These are phyloP conservation scores for Pyrus pyrifolia DNA, from an alignment of 306 rosid genomes.

Conservation along the genomic window DNA sequence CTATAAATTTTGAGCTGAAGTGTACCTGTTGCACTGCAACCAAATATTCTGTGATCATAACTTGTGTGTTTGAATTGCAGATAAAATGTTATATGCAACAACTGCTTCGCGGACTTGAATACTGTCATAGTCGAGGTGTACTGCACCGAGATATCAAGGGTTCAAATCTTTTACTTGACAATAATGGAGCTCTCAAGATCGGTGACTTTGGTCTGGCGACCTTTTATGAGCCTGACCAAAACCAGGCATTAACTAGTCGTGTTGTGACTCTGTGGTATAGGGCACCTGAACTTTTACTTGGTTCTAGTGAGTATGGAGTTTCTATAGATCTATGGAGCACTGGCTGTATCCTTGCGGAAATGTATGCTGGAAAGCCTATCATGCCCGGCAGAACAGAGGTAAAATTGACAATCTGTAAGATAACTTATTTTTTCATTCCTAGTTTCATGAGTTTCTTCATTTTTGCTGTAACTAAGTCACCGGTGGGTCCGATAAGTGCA, in stretches of 20 bases:
- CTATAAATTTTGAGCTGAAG: neutral
- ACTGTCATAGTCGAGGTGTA: constrained; percentile 78
- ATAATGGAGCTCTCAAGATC: constrained; percentile 77
- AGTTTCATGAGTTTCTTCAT: neutral
- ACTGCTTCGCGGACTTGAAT: constrained; percentile 71
- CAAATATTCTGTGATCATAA: neutral
- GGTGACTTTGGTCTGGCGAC: constrained; percentile 92
- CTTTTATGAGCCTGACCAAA: constrained; percentile 45
- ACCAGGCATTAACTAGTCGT: constrained; percentile 77
- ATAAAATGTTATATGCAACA: constrained; percentile 79
- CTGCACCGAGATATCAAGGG: constrained; percentile 95
- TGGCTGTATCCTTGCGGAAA: constrained; percentile 89
- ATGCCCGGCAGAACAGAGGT: constrained; percentile 99
- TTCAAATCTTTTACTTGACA: constrained; percentile 71
- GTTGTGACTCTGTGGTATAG: constrained; percentile 93
- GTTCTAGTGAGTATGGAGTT: constrained; percentile 70
- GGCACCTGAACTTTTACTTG: constrained; percentile 92
- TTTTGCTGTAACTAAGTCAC: too few species aligned
- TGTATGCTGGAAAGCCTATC: constrained; percentile 76
- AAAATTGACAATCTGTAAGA: constrained; percentile 1
- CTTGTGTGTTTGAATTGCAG: constrained; percentile 34
- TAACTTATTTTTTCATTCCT: neutral
- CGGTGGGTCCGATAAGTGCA: too few species aligned
- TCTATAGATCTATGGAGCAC: constrained; percentile 85
- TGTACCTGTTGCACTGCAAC: neutral